Base-by-base conservation (phyloP, 345 rosid genomes). In the Salix arbutifolia region DNA sequence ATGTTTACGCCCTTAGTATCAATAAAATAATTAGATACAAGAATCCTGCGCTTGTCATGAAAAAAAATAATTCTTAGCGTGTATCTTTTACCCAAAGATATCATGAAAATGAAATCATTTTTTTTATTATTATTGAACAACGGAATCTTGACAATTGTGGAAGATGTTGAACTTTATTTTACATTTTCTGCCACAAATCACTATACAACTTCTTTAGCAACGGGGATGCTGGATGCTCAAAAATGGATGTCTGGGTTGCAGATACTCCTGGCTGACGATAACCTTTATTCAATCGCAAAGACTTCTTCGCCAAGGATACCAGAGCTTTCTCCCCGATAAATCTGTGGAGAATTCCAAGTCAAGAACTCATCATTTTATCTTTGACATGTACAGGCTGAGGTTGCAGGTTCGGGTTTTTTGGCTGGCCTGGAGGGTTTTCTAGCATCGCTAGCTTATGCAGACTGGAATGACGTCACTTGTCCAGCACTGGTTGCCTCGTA, bases 401-500 rank as follows among this genome's bases (percentile, higher is more conserved):
- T 56, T 40, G 74, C 70, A 64, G 48, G 1, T 64, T 72, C 6
- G 42, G 67, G 37, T 38, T 42, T 52, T 16, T 58, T 30, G 52
- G 38, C 56, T 2, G 72, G 65, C n/a, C 70, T 0, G 6, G 40
- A 26, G 62, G 19, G 58, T 14, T 14, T 7, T 18, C 26, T 53
- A 21, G 30, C 74, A 25, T 23, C 5, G 42, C 73, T 37, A 61
- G 46, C 76, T 82, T 83, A 91, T 7, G 97, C 94, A 67, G 98
- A 96, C 77, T 87, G 98, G 44, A 93, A 80, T 8, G 90, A 80
- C 5, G 90, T 86, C 81, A 91, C 95, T 84, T 89, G 85, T 7
- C 88, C 98, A 28, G 95, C 71, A 62, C 88, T 76, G 64, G 94
- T 86, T 78, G 84, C 85, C 83, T 88, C 88, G 73, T 91, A 96